Evolutionary conservation across 495 filamentous ascomycete genomes (phyloP).

Genomic region (Cenococcum geophilum): DNA sequence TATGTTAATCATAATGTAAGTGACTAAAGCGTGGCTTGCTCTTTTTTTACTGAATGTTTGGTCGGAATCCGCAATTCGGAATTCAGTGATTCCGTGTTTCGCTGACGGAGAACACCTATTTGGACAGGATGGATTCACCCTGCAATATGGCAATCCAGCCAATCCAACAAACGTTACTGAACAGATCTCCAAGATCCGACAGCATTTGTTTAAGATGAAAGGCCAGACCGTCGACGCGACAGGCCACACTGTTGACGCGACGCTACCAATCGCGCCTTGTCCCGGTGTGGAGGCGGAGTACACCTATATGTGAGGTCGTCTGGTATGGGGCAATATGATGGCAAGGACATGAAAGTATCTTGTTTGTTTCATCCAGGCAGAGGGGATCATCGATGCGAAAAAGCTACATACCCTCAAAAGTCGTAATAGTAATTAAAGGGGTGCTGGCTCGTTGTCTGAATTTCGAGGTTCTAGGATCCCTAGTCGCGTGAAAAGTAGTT

Average conservation of each 20-base stretch:
- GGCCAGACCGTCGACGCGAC: slow-evolving; percentile 11
- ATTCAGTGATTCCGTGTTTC: slow-evolving; percentile 26
- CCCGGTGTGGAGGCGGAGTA: slow-evolving; percentile 11
- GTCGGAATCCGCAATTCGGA: slow-evolving; percentile 25
- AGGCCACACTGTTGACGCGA: slow-evolving; percentile 13
- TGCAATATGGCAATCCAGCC: slow-evolving; percentile 44
- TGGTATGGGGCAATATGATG: background rate
- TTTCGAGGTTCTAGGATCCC: slow-evolving; percentile 6
- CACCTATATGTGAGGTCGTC: background rate
- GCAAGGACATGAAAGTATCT: background rate
- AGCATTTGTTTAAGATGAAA: slow-evolving; percentile 45
- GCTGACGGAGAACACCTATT: slow-evolving; percentile 23
- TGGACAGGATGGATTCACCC: slow-evolving; percentile 41
- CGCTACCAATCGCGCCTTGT: slow-evolving; percentile 25
- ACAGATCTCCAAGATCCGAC: slow-evolving; percentile 43
- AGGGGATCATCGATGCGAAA: too few species aligned
- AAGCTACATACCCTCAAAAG: too few species aligned
- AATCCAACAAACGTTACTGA: slow-evolving; percentile 41
- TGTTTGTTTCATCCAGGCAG: too few species aligned
- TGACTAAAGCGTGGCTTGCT: background rate
- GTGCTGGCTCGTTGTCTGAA: too few species aligned
- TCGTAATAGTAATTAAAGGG: too few species aligned
- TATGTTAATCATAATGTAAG: slow-evolving; percentile 29
- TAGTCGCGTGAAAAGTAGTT: background rate
- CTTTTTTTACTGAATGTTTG: background rate